A percentile compares a stretch with the other conserved stretches of the same genome.
These are phyloP conservation scores for Solanum clarkiae DNA, from an alignment of 257 asterid species.

Conservation along the genomic window DNA sequence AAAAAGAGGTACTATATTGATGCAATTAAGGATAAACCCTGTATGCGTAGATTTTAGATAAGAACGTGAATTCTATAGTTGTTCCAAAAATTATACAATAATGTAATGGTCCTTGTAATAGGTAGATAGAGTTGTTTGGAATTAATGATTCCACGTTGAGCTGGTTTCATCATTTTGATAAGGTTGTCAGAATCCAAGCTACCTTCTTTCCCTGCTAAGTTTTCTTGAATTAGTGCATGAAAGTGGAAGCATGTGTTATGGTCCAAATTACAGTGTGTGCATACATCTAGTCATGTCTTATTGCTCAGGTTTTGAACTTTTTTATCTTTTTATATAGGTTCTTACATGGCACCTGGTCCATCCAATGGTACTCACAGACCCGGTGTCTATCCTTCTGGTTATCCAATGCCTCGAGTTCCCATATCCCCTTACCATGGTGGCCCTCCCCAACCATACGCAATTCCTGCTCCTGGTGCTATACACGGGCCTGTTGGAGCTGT, in stretches of 20 bases:
- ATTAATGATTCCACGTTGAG: neutral
- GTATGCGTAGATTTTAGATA: neutral
- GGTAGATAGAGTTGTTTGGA: neutral
- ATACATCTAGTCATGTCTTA: neutral
- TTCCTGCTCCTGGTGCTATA: slow-evolving; percentile 85
- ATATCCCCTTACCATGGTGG: slow-evolving; percentile 75
- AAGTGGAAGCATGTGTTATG: neutral
- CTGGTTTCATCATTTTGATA: neutral
- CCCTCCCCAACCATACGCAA: slow-evolving; percentile 90
- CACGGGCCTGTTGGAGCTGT: slow-evolving; percentile 91
- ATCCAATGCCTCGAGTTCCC: slow-evolving; percentile 77
- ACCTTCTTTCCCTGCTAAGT: neutral
- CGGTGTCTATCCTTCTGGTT: slow-evolving; percentile 77
- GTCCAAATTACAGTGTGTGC: neutral
- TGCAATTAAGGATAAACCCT: neutral
- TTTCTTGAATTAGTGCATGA: neutral
- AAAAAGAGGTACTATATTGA: neutral
- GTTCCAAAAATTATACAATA: neutral
- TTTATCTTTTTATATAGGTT: slow-evolving; percentile 50
- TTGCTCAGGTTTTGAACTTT: neutral
- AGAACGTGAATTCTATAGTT: neutral
- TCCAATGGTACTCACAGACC: slow-evolving; percentile 79
- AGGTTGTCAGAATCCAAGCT: neutral
- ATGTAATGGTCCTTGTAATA: neutral
- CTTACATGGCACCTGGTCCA: slow-evolving; percentile 71